Base-by-base conservation (phyloP, 1,284 basidiomycete species). In the Ustilago tritici region DNA sequence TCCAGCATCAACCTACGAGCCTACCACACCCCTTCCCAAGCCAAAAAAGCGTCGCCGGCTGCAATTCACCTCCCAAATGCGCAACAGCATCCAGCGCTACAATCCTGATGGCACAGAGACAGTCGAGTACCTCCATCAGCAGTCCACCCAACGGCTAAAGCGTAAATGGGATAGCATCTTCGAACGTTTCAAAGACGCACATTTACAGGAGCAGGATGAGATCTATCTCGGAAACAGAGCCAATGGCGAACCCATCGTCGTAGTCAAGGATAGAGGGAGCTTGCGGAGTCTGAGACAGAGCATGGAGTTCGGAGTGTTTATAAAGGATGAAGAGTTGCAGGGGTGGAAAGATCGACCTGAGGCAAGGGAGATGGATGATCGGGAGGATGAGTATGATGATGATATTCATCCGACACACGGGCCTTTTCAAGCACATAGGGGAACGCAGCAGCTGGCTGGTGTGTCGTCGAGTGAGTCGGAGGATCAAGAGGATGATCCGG, bases 91-190 rank as follows among this genome's bases (percentile, higher is more conserved):
- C 41, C 61, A 65, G 43, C 76, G 76, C 34, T 80, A 65, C 70
- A 81, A 84, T 40, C 58, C 67, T 5, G 80, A 85, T 53, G 84
- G 82, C 40, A 76, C 70, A 23, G 78, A 80, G 50, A 80, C 75
- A 17, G 65, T 81, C 58, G 82, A 82, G 17, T 82, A 78, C 60
- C 59, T 70, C 19, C 79, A 82, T 36, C 76, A 80, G 46, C 78
- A 83, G 52, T 82, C 80, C 11, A 79, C 78, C 1, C 71, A 80
- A 58, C 76, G 82, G 2, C 82, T 85, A 43, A 82, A 84, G 28
- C 61, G 52, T 54, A 81, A 81, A 35, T 85, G 84, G 84, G 83
- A 85, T 40, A 65, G 68, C 53, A 85, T 85, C 46, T 82, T 78
- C 50, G 79, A 82, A 31, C 75, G 78, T 14, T 85, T 83, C 74